phyloP scores from a whole-genome alignment of 2,329 filamentous ascomycete species.

The Cordyceps cicadae region DNA sequence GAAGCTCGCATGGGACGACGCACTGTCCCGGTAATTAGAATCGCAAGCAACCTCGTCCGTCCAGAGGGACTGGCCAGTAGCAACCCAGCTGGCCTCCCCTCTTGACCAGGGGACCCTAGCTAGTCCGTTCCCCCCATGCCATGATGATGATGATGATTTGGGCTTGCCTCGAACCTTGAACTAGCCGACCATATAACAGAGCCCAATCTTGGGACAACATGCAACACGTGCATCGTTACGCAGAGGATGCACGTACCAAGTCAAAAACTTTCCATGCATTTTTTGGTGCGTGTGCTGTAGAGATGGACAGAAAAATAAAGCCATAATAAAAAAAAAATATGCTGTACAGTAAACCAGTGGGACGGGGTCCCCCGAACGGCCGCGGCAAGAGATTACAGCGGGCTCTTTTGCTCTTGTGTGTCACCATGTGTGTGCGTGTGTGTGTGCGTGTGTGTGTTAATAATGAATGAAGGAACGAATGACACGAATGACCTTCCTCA shows the following conservation, averaged over 20 bases:
- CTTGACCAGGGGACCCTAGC: background rate
- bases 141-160: background rate
- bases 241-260: background rate
- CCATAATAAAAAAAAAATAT: no score
- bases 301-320: background rate
- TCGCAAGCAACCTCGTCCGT: background rate
- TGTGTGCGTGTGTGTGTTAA: no score
- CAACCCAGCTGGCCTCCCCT: background rate
- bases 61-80: background rate
- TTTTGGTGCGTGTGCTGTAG: background rate
- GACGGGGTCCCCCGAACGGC: background rate
- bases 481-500: constrained; percentile 6
- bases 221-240: background rate
- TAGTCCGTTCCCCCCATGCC: background rate
- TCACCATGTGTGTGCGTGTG: background rate
- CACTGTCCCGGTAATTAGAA: background rate
- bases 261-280: background rate
- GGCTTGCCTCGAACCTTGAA: no score
- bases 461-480: no score
- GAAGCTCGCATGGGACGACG: background rate
- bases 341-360: background rate
- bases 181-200: background rate
- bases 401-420: background rate
- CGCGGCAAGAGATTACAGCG: background rate
- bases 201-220: background rate